Evolutionary conservation across 148 eudicot species (phyloP).

Genomic region (Camellia sinensis): DNA sequence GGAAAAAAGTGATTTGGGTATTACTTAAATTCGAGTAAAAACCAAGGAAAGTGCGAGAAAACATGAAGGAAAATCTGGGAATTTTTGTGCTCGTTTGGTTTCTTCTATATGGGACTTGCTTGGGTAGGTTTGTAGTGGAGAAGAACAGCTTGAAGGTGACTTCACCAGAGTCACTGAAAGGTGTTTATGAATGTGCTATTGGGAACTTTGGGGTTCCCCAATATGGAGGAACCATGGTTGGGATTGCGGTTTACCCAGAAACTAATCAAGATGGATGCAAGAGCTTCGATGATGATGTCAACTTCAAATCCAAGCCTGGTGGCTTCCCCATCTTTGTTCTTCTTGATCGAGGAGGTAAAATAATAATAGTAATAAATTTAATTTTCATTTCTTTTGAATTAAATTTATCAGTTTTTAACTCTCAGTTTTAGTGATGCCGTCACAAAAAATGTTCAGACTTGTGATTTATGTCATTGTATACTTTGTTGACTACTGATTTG

Average conservation of each 20-base stretch:
- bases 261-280: slow-evolving; percentile 73
- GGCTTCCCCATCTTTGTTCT: slow-evolving; percentile 81
- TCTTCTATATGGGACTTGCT: slow-evolving; percentile 33
- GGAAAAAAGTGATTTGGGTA: not conserved
- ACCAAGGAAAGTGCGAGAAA: not conserved
- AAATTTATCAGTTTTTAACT: not conserved
- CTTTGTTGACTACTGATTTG: not conserved
- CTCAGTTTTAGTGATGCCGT: not conserved
- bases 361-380: not conserved
- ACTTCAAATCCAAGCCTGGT: slow-evolving; percentile 69
- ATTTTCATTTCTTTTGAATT: not conserved
- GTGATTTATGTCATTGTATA: not conserved
- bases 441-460: not conserved
- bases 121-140: slow-evolving; percentile 92
- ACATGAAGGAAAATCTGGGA: slow-evolving; percentile 38
- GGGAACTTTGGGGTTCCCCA: slow-evolving; percentile 95
- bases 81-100: slow-evolving; percentile 32
- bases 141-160: slow-evolving; percentile 82
- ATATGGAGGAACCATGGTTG: slow-evolving; percentile 86
- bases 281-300: slow-evolving; percentile 41
- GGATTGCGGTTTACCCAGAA: slow-evolving; percentile 62
- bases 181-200: slow-evolving; percentile 81
- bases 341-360: slow-evolving; percentile 80
- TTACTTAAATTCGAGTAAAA: not conserved
- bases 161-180: slow-evolving; percentile 59